These are phyloP conservation scores for Neolentinus lepideus DNA, from an alignment of 1,284 basidiomycete species.

Conservation along the genomic window DNA sequence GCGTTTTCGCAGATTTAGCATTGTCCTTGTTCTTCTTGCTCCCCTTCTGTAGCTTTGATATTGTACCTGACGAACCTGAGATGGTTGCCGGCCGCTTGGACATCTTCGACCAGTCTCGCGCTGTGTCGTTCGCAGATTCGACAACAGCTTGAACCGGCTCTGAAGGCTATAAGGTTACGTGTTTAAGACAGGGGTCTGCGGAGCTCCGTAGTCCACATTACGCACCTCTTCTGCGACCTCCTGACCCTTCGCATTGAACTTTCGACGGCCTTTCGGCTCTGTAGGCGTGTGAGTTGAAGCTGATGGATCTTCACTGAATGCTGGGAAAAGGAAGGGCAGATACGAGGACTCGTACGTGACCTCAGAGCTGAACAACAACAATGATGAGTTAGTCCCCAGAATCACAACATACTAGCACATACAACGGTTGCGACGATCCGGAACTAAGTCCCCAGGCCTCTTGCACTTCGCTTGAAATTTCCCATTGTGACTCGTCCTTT, in stretches of 20 bases:
- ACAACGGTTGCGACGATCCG: no score
- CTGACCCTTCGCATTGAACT: conserved; percentile 33
- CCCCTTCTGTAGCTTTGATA: conserved; percentile 13
- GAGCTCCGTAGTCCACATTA: no score
- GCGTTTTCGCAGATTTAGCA: conserved; percentile 38
- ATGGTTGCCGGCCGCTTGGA: conserved; percentile 20
- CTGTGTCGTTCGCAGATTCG: neutral
- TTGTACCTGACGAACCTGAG: conserved; percentile 20
- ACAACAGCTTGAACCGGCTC: conserved; percentile 5
- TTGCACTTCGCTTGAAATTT: conserved; percentile 46
- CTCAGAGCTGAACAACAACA: conserved; percentile 19
- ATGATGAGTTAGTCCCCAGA: conserved; percentile 7
- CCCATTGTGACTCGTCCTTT: conserved; percentile 67
- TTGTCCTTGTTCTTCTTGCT: conserved; percentile 18
- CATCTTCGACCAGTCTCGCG: conserved; percentile 2
- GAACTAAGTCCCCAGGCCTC: conserved; percentile 47
- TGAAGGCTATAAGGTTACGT: neutral
- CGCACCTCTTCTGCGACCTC: conserved; percentile 24
- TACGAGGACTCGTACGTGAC: conserved; percentile 60
- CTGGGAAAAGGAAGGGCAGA: conserved; percentile 60
- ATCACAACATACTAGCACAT: conserved; percentile 1
- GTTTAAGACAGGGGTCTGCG: conserved; percentile 1
- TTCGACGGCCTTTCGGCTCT: conserved; percentile 32
- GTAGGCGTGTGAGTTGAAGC: conserved; percentile 12
- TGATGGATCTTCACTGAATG: conserved; percentile 19